Percentiles rank a stretch among this genome's conserved stretches.
Evolutionary conservation across 2,329 filamentous ascomycete species (phyloP).

Genomic region (Ophiostoma piceae): DNA sequence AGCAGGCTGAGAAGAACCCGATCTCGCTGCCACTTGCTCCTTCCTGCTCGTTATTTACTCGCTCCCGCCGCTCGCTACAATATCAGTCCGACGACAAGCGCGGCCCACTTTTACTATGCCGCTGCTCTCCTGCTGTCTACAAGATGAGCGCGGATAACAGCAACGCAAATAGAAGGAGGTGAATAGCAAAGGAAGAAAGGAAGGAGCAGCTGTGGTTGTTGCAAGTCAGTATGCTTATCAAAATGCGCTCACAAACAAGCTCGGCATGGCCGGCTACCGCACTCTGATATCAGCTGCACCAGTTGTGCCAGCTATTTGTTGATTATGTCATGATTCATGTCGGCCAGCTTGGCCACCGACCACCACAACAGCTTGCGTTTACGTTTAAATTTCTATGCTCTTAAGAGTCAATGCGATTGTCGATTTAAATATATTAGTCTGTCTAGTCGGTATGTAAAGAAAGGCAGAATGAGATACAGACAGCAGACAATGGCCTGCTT

Average conservation of each 20-base stretch:
- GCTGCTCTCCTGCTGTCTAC: background rate
- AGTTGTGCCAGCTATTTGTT: background rate
- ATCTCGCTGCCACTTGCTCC: conserved; percentile 19
- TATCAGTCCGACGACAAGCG: conserved; percentile 23
- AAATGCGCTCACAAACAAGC: no score
- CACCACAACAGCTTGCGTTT: background rate
- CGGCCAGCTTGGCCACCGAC: background rate
- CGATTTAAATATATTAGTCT: background rate
- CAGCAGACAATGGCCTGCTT: background rate
- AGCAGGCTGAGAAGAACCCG: background rate
- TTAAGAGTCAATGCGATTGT: background rate
- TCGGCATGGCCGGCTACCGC: no score
- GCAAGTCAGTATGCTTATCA: no score
- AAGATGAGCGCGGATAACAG: background rate
- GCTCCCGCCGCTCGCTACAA: conserved; percentile 21
- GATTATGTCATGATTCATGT: conserved; percentile 6
- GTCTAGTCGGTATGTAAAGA: background rate
- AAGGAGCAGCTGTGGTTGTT: background rate
- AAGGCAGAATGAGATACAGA: background rate
- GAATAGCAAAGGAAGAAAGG: background rate
- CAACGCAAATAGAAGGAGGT: background rate
- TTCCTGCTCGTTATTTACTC: conserved; percentile 8
- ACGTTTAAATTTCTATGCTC: no score
- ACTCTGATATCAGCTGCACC: background rate
- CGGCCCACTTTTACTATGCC: conserved; percentile 18